Percentiles rank a stretch among this genome's conserved stretches.
phyloP scores from a whole-genome alignment of 371 early-diverging fungal genomes.

The Apophysomyces elegans region DNA sequence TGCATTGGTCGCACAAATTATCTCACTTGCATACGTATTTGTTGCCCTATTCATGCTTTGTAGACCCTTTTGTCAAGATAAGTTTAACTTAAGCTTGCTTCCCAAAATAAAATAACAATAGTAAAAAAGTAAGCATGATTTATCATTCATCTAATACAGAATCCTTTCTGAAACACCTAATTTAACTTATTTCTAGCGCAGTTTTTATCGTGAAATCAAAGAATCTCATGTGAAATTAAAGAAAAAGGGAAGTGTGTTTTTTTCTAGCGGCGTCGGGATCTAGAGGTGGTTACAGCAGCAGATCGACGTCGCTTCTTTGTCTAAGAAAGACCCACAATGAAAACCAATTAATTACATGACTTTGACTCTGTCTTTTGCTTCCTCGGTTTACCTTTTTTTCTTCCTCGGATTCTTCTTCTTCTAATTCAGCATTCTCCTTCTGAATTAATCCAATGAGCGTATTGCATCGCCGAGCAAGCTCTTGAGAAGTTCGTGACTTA shows the following conservation, averaged over 20 bases:
- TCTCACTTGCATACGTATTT: neutral
- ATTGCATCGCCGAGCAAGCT: slow-evolving; percentile 80
- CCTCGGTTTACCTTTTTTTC: too few species aligned
- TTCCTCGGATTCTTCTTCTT: slow-evolving; percentile 22
- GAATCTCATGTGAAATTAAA: too few species aligned
- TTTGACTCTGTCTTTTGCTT: neutral
- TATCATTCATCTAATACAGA: too few species aligned
- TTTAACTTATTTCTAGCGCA: neutral
- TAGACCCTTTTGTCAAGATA: neutral
- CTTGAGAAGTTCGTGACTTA: slow-evolving; percentile 88
- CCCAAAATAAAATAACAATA: neutral
- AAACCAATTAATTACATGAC: neutral
- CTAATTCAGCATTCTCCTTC: slow-evolving; percentile 60
- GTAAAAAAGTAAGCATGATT: too few species aligned
- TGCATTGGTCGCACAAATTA: neutral
- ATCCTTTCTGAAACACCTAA: too few species aligned
- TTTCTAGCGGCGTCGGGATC: slow-evolving; percentile 4
- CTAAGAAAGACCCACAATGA: neutral
- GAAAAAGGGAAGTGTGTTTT: neutral
- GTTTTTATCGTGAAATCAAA: neutral
- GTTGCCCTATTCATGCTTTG: neutral
- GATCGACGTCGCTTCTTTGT: slow-evolving; percentile 1
- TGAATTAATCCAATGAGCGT: slow-evolving; percentile 72
- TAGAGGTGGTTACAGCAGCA: neutral
- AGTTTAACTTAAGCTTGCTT: neutral